Percentiles rank a stretch among this genome's conserved stretches.
Evolutionary conservation across 108 stramenopile species (phyloP).

Genomic region (Skeletonema marinoi): DNA sequence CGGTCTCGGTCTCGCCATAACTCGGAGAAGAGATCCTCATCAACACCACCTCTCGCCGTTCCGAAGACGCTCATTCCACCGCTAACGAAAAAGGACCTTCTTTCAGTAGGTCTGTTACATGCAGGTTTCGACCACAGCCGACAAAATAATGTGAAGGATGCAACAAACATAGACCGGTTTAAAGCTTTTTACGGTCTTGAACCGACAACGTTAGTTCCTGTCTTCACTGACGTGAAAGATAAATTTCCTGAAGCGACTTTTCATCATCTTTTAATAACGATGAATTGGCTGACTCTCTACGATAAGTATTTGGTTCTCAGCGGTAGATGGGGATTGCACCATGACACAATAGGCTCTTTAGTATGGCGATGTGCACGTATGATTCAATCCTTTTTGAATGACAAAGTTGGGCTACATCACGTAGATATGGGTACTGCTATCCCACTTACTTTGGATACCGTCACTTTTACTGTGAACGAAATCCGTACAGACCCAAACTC

Average conservation of each 20-base stretch:
- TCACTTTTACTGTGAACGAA: slow-evolving; percentile 8
- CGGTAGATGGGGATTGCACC: slow-evolving; percentile 7
- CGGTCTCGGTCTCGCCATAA: not conserved
- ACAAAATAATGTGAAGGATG: slow-evolving; percentile 6
- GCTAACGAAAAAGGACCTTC: slow-evolving; percentile 4
- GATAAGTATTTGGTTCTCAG: not conserved
- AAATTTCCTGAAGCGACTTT: not conserved
- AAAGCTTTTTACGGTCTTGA: slow-evolving; percentile 6
- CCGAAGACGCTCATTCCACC: not conserved
- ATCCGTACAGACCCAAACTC: slow-evolving; percentile 2
- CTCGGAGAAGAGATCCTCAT: not conserved
- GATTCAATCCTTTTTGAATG: slow-evolving; percentile 1
- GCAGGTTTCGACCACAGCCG: slow-evolving; percentile 4
- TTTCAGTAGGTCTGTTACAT: slow-evolving; percentile 1
- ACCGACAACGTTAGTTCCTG: slow-evolving; percentile 1
- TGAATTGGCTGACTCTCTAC: slow-evolving; percentile 7
- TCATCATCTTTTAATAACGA: slow-evolving; percentile 6
- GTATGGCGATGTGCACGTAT: slow-evolving; percentile 1
- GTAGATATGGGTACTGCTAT: not conserved
- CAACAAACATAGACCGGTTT: slow-evolving; percentile 6
- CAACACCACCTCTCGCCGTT: not conserved
- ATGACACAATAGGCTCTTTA: not conserved
- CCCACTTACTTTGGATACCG: slow-evolving; percentile 2
- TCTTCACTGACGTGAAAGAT: slow-evolving; percentile 3
- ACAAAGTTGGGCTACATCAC: slow-evolving; percentile 2